Conservation (phyloP, 2,329 filamentous ascomycete genomes). For the Penicillium carneum region DNA sequence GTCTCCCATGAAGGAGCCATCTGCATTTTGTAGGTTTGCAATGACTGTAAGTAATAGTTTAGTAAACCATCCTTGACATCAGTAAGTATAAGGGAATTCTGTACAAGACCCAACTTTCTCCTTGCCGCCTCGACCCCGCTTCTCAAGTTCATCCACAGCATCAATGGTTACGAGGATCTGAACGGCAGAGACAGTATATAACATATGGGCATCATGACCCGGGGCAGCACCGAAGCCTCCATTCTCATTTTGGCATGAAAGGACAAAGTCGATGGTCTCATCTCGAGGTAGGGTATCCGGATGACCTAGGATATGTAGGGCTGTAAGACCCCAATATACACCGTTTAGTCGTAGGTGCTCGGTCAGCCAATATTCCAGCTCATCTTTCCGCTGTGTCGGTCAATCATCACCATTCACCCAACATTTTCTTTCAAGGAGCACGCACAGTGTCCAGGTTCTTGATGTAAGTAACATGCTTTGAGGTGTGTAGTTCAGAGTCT, state of each 20-base stretch:
- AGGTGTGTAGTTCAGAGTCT: slow-evolving; percentile 61
- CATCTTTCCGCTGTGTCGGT: slow-evolving; percentile 76
- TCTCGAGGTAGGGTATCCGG: slow-evolving; percentile 81
- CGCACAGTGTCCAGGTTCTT: slow-evolving; percentile 85
- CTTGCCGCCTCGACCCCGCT: slow-evolving; percentile 70
- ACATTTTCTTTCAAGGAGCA: slow-evolving; percentile 38
- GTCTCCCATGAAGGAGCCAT: slow-evolving; percentile 89
- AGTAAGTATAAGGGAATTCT: slow-evolving; percentile 43
- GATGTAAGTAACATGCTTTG: slow-evolving; percentile 88
- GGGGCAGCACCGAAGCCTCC: slow-evolving; percentile 95
- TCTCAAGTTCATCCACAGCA: slow-evolving; percentile 82
- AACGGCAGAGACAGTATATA: slow-evolving; percentile 93
- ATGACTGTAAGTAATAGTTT: slow-evolving; percentile 65
- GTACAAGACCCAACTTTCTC: slow-evolving; percentile 79
- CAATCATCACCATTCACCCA: slow-evolving; percentile 37
- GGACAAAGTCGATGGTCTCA: slow-evolving; percentile 87
- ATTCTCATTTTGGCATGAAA: slow-evolving; percentile 86
- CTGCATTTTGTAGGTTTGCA: slow-evolving; percentile 80
- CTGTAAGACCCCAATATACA: slow-evolving; percentile 93
- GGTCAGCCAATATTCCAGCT: slow-evolving; percentile 96
- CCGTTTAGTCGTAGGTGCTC: slow-evolving; percentile 95
- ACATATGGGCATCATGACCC: slow-evolving; percentile 92
- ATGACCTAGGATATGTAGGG: slow-evolving; percentile 81
- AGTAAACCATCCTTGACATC: slow-evolving; percentile 23
- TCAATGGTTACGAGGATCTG: slow-evolving; percentile 89